These are phyloP conservation scores for Aspergillus pseudotamarii DNA, from an alignment of 2,329 filamentous ascomycete species.

Conservation along the genomic window DNA sequence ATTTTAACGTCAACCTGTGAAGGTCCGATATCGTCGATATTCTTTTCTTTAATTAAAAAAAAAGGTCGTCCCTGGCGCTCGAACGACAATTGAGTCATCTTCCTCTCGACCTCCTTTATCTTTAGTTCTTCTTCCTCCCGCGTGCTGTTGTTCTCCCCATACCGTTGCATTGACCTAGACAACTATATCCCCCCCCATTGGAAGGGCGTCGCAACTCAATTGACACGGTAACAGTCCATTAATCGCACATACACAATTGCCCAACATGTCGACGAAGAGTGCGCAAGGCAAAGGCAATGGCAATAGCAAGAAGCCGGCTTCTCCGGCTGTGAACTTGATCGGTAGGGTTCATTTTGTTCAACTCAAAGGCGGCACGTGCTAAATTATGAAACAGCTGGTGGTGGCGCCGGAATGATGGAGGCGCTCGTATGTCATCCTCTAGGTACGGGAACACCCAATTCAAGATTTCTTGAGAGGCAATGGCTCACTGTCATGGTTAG, in stretches of 20 bases:
- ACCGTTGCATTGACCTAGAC: background rate
- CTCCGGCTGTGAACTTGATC: constrained; percentile 86
- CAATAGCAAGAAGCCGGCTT: constrained; percentile 72
- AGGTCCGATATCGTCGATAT: constrained; percentile 29
- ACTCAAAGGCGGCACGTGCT: constrained; percentile 16
- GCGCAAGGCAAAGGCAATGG: constrained; percentile 48
- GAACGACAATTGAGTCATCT: constrained; percentile 11
- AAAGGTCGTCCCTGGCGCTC: constrained; percentile 5
- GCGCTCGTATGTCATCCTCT: constrained; percentile 93
- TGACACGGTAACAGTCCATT: constrained; percentile 2
- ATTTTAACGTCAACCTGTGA: constrained; percentile 23
- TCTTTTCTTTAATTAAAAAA: constrained; percentile 12
- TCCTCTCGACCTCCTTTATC: constrained; percentile 11
- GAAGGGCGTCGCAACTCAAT: constrained; percentile 4
- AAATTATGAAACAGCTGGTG: constrained; percentile 67
- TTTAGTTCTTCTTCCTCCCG: background rate
- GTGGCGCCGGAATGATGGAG: constrained; percentile 99
- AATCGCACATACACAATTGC: constrained; percentile 3
- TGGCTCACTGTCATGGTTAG: constrained; percentile 48
- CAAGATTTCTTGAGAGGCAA: constrained; percentile 7
- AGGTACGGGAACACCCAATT: constrained; percentile 55
- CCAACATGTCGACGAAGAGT: constrained; percentile 62
- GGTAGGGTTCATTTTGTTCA: constrained; percentile 57
- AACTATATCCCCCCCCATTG: constrained; percentile 4
- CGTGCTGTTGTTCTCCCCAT: constrained; percentile 4